Evolutionary conservation across 257 asterid genomes (phyloP).

Genomic region (Nicotiana knightiana): DNA sequence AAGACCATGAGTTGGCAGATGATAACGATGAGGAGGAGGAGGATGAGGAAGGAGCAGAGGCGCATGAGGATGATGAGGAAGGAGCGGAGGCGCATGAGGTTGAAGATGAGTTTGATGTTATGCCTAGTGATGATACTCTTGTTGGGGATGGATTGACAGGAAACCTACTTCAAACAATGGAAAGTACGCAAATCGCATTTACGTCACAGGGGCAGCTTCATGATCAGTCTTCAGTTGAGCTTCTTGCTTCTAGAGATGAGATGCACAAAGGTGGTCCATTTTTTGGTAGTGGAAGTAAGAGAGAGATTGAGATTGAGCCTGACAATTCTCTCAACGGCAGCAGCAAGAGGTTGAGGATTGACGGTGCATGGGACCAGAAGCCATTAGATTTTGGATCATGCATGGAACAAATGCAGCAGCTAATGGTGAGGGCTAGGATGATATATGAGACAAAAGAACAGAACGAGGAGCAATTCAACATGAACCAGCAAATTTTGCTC

Average conservation of each 20-base stretch:
- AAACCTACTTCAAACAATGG: constrained; percentile 60
- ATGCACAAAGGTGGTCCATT: constrained; percentile 33
- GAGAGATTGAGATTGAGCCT: constrained; percentile 54
- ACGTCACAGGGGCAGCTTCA: constrained; percentile 45
- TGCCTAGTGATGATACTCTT: constrained; percentile 28
- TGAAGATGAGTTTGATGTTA: constrained; percentile 33
- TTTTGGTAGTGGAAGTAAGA: constrained; percentile 47
- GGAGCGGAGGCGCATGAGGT: constrained; percentile 39
- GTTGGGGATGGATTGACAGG: constrained; percentile 58
- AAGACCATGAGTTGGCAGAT: constrained; percentile 8
- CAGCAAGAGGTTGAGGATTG: constrained; percentile 64
- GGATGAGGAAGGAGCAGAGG: constrained; percentile 34
- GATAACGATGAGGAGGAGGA: neutral
- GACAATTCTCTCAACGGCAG: constrained; percentile 27
- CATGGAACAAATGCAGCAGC: constrained; percentile 55
- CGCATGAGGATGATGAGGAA: constrained; percentile 23
- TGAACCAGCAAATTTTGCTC: constrained; percentile 49
- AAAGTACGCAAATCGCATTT: constrained; percentile 34
- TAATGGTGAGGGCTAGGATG: constrained; percentile 34
- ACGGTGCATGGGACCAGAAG: constrained; percentile 42
- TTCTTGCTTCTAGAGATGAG: constrained; percentile 26
- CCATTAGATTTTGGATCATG: constrained; percentile 47
- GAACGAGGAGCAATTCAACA: constrained; percentile 23
- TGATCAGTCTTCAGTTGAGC: constrained; percentile 36
- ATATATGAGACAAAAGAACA: constrained; percentile 47